Conservation (phyloP, 2,329 filamentous ascomycete genomes). For the Fusarium sp. region DNA sequence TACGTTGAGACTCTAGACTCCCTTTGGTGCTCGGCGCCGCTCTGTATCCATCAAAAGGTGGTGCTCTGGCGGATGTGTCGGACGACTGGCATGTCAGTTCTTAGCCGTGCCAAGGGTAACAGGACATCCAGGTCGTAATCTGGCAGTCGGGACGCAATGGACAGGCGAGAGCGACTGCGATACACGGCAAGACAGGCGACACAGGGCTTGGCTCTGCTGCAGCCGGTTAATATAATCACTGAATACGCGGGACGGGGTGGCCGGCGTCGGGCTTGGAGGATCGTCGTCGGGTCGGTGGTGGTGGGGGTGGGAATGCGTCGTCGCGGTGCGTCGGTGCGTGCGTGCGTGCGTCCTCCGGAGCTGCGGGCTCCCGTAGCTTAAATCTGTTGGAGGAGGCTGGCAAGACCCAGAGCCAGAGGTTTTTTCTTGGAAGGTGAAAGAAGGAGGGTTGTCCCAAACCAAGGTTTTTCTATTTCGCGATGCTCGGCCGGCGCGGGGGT, state of each 20-base stretch:
- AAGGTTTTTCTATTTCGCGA: constrained; percentile 33
- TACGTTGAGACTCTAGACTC: constrained; percentile 42
- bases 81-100: constrained; percentile 43
- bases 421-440: constrained; percentile 42
- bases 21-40: constrained; percentile 41
- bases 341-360: constrained; percentile 3
- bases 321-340: constrained; percentile 8
- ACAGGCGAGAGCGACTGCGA: constrained; percentile 17
- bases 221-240: constrained; percentile 21
- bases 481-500: constrained; percentile 34
- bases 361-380: constrained; percentile 37
- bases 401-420: constrained; percentile 33
- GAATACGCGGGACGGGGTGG: constrained; percentile 24
- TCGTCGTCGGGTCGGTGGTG: constrained; percentile 31
- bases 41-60: constrained; percentile 42
- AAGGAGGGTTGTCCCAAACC: constrained; percentile 18
- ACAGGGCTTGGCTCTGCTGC: constrained; percentile 34
- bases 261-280: constrained; percentile 25
- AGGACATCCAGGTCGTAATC: constrained; percentile 18
- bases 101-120: constrained; percentile 33
- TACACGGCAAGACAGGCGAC: constrained; percentile 6
- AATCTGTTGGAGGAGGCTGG: constrained; percentile 39
- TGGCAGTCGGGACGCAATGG: constrained; percentile 26
- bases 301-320: constrained; percentile 17
- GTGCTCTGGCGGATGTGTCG: constrained; percentile 45